Evolutionary conservation across 331 rosid species (phyloP), one percentile per base, ranked within the genome.

Genomic region (Quercus lobata): DNA sequence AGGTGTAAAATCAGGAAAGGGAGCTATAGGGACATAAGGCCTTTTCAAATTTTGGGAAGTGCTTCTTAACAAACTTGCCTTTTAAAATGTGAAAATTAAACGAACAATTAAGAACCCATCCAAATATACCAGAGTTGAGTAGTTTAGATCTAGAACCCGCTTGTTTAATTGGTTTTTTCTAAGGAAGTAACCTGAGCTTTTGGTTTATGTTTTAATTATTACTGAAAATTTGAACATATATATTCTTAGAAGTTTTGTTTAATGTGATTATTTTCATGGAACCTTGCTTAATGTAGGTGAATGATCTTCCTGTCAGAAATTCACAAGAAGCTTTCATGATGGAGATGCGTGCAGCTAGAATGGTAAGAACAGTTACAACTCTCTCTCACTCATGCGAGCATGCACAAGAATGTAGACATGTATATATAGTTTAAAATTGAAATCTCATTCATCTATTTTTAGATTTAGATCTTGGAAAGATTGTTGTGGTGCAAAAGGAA

Each of bases 271-370:
- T 35, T 68, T 72, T 80, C 54, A 80, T 66, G 21, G 57, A 37
- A 24, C 54, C 55, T 68, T 81, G 70, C 49, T 71, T 79, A 61
- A 65, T 80, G 77, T 71, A 93, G 97, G 97, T 91, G 81, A 91
- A 86, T 78, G 98, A 92, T 22, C 92, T 90, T 35, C 89, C 97
- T 5, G 98, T 95, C 55, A 88, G 97, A 80, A 95, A 95, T 79
- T 91, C 97, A 19, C 97, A 91, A 84, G 97, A 95, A 80, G 87
- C 96, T 76, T 91, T 95, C 82, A 92, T 92, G 97, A 91, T 90
- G 96, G 98, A 95, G 81, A 92, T 85, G 94, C 96, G 96, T 72
- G 97, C 91, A 22, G 92, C 94, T 55, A 87, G 94, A 80, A 91
- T 92, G 97, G 97, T 93, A 76, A 83, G 85, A 53, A 0, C 5